These are phyloP conservation scores for Aureobasidium sp. DNA, from an alignment of 2,329 filamentous ascomycete genomes.

Conservation along the genomic window DNA sequence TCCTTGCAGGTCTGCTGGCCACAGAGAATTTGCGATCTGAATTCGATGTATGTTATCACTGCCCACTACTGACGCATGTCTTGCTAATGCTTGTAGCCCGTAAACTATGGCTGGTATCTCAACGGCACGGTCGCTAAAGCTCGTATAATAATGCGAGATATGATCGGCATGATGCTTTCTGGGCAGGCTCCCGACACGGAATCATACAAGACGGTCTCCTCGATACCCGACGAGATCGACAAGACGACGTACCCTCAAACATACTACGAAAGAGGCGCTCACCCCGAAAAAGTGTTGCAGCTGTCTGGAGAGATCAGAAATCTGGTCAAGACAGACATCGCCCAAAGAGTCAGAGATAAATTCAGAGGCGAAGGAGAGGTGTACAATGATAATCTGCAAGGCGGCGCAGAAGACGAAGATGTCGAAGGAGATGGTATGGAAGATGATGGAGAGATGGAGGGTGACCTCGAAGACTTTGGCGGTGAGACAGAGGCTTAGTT, in stretches of 20 bases:
- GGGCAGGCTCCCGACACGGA: slow-evolving; percentile 27
- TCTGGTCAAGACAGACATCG: slow-evolving; percentile 5
- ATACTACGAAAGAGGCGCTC: slow-evolving; percentile 1
- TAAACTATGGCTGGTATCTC: slow-evolving; percentile 72
- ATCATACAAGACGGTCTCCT: slow-evolving; percentile 14
- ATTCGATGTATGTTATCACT: slow-evolving; percentile 49
- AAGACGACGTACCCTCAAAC: not conserved
- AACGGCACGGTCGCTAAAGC: slow-evolving; percentile 76
- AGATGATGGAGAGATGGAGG: slow-evolving; percentile 13
- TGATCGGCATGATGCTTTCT: slow-evolving; percentile 50
- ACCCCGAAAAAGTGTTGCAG: slow-evolving; percentile 10
- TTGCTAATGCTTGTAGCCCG: slow-evolving; percentile 20
- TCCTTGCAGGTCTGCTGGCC: slow-evolving; percentile 60
- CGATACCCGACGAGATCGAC: slow-evolving; percentile 8
- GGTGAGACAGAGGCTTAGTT: slow-evolving; percentile 1
- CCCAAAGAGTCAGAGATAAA: slow-evolving; percentile 1
- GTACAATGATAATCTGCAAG: not conserved
- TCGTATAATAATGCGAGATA: slow-evolving; percentile 81
- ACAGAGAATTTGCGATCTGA: slow-evolving; percentile 45
- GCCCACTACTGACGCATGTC: slow-evolving; percentile 40
- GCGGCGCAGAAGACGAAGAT: slow-evolving; percentile 10
- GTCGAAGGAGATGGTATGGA: slow-evolving; percentile 2
- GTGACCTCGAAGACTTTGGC: slow-evolving; percentile 13
- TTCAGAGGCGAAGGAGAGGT: not conserved
- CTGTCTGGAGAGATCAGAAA: slow-evolving; percentile 11